phyloP scores from a whole-genome alignment of 1,284 basidiomycete species.

The Mycena citricolor region DNA sequence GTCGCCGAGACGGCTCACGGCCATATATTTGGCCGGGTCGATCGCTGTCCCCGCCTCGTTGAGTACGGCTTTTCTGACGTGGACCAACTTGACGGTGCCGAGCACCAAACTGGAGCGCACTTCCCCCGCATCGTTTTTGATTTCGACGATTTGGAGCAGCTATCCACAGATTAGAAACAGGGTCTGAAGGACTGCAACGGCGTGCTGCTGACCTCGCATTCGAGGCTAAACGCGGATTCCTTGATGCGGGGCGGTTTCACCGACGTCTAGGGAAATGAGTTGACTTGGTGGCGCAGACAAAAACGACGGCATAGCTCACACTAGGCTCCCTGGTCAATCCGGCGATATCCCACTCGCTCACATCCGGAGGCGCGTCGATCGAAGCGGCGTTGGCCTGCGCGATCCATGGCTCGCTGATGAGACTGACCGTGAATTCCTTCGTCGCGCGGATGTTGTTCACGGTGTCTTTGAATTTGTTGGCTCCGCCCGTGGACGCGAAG shows the following conservation, averaged over 20 bases:
- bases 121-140: slow-evolving; percentile 39
- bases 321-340: slow-evolving; percentile 61
- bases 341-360: slow-evolving; percentile 66
- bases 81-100: slow-evolving; percentile 61
- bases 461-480: slow-evolving; percentile 52
- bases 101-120: slow-evolving; percentile 49
- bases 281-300: slow-evolving; percentile 16
- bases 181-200: background rate
- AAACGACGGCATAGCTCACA: slow-evolving; percentile 34
- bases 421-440: slow-evolving; percentile 64
- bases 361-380: slow-evolving; percentile 56
- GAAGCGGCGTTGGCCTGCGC: slow-evolving; percentile 63
- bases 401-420: slow-evolving; percentile 71
- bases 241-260: slow-evolving; percentile 66
- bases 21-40: slow-evolving; percentile 52
- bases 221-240: slow-evolving; percentile 72
- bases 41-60: slow-evolving; percentile 40
- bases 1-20: slow-evolving; percentile 59
- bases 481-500: slow-evolving; percentile 42
- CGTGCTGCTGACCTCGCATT: slow-evolving; percentile 49
- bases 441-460: slow-evolving; percentile 56
- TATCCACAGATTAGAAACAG: slow-evolving; percentile 19
- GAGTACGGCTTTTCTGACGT: slow-evolving; percentile 56
- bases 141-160: slow-evolving; percentile 47
- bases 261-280: slow-evolving; percentile 35